Evolutionary conservation across 2,329 filamentous ascomycete species (phyloP).

Genomic region (Penicillium sp.): DNA sequence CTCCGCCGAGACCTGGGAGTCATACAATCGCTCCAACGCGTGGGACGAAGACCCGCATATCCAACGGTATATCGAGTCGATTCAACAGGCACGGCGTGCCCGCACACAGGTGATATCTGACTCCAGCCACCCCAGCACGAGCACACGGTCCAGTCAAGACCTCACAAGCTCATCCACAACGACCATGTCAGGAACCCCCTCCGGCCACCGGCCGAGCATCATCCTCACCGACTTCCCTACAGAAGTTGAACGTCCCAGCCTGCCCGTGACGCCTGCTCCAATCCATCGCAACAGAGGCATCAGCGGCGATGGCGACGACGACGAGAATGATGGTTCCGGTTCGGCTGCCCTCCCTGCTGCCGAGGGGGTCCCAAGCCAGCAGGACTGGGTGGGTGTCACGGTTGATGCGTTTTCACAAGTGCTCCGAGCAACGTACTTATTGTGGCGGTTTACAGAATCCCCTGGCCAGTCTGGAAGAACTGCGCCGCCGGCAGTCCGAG

Average conservation of each 20-base stretch:
- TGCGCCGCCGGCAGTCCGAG: conserved; percentile 68
- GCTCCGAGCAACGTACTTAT: conserved; percentile 50
- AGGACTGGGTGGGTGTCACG: conserved; percentile 86
- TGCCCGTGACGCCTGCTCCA: conserved; percentile 88
- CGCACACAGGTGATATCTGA: conserved; percentile 48
- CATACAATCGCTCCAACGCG: conserved; percentile 77
- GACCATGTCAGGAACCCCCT: conserved; percentile 17
- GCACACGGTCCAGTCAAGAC: background rate
- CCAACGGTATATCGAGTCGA: conserved; percentile 77
- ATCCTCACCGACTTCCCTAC: conserved; percentile 87
- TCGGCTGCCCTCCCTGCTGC: conserved; percentile 67
- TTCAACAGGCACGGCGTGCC: conserved; percentile 66
- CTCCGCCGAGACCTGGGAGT: conserved; percentile 65
- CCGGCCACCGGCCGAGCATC: conserved; percentile 56
- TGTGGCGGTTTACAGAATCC: conserved; percentile 66
- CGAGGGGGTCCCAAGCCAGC: conserved; percentile 81
- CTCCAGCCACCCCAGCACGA: conserved; percentile 18
- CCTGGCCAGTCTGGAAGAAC: conserved; percentile 68
- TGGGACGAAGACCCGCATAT: conserved; percentile 95
- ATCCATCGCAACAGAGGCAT: conserved; percentile 69
- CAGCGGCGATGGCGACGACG: conserved; percentile 53
- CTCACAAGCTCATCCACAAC: conserved; percentile 8
- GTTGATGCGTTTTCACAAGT: conserved; percentile 50
- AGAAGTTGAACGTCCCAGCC: conserved; percentile 77
- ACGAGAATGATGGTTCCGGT: conserved; percentile 18